A percentile compares a stretch with the other conserved stretches of the same genome.
These are phyloP conservation scores for Alisma plantagoaquatica DNA, from an alignment of 106 monocot genomes.

Conservation along the genomic window DNA sequence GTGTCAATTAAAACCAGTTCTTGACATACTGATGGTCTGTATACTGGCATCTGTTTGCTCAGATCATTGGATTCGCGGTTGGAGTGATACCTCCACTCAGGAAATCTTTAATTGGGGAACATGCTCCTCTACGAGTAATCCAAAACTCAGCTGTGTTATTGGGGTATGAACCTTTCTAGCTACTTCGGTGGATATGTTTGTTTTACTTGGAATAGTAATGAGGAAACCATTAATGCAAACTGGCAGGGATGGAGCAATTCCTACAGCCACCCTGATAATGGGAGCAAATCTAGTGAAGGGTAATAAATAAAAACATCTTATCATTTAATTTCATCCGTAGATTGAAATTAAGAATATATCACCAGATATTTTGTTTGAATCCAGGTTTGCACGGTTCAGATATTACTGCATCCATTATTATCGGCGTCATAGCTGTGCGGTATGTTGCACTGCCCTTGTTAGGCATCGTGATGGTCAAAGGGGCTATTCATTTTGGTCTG, in stretches of 20 bases:
- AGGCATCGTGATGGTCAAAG: conserved; percentile 33
- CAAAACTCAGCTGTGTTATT: conserved; percentile 45
- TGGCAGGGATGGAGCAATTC: conserved; percentile 30
- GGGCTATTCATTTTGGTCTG: conserved; percentile 44
- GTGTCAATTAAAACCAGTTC: too few relatives aligned
- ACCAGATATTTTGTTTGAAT: background rate
- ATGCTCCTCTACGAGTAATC: conserved; percentile 67
- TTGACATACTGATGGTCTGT: too few relatives aligned
- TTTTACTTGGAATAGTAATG: too few relatives aligned
- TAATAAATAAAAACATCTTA: conserved; percentile 1
- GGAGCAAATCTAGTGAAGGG: conserved; percentile 44
- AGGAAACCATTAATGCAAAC: too few relatives aligned
- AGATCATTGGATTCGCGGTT: conserved; percentile 67
- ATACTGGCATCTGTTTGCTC: too few relatives aligned
- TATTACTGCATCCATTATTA: conserved; percentile 18
- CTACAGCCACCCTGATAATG: conserved; percentile 21
- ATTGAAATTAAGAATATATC: background rate
- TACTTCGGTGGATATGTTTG: background rate
- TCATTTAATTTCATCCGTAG: background rate
- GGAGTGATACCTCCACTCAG: conserved; percentile 50
- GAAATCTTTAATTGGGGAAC: conserved; percentile 47
- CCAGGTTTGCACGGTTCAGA: conserved; percentile 25
- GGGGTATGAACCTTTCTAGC: conserved; percentile 24
- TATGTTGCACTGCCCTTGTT: conserved; percentile 19
- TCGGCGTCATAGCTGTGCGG: conserved; percentile 27